Base-by-base conservation (phyloP, 1,284 basidiomycete species). In the Laetiporus sulphureus region DNA sequence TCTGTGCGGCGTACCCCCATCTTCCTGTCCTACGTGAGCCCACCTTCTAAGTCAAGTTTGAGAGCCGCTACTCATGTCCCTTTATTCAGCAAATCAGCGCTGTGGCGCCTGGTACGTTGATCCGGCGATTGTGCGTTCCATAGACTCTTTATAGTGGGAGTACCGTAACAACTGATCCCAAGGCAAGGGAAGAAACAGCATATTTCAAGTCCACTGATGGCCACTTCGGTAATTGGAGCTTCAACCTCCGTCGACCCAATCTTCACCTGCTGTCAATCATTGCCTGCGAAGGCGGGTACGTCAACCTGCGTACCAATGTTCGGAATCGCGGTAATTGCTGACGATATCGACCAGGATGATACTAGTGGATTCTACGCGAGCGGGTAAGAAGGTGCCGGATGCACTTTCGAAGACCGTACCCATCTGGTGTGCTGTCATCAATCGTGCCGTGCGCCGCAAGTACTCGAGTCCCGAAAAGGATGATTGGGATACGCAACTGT, bases 171-270 rank as follows among this genome's bases (percentile, higher is more conserved):
- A 25, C 38, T 32, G 34, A 5, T 3, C 5, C 13, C 1, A 38
- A 59, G 58, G 53, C 55, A 3, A 46, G 46, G 3, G 36, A 49
- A 32, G 49, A 52, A 16, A 48, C 51, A 0, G 88, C 85, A 11
- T 98, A 99, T 68, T 98, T 97, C 75, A 99, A 99, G 63, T 95
- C 92, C 0, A 97, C 94, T 0, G 95, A 99, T 55, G 95, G 95
- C 0, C 95, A 98, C 56, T 84, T 79, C 48, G 75, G 79, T 22
- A 81, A 90, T 56, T 94, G 91, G 90, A 71, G 74, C 53, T 95
- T 95, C 66, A 93, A 85, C 55, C 65, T 95, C 4, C 72, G 92
- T 16, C 69, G 95, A 12, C 81, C 91, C 0, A 98, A 98, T 58
- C 66, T 98, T 12, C 83, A 91, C 41, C 63, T 98, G 0, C 65